Base-by-base conservation (phyloP, 169 alveolate species). In the Plasmodium blacklocki region DNA sequence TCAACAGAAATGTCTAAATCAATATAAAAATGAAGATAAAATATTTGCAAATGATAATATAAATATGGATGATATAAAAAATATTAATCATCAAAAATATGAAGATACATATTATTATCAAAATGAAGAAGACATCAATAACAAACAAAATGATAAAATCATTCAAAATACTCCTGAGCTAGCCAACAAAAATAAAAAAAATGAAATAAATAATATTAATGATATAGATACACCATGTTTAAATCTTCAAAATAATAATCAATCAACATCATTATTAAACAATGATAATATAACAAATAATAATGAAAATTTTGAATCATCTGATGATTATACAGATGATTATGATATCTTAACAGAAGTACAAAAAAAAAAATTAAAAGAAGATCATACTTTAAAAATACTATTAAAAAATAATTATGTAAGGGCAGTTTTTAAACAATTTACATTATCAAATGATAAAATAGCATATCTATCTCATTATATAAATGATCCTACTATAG, bases 381-480 rank as follows among this genome's bases (percentile, higher is more conserved):
- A 83, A 23, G 91, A 83, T 63, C 32, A 68, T 18, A 59, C 73
- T n/a, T 56, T 83, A 47, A 68, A 63, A 18, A 32, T 67, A 39
- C 32, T 83, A 3, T 67, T 83, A 18, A 83, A 83, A 63, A 83
- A 83, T 70, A 71, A 83, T 54, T 83, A 83, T 58, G 91, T 83
- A 19, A 71, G 91, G 19, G 68, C 85, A 45, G 73, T 83, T 54
- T 83, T 83, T 18, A 67, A 71, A 29, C 74, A 83, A 18, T 70
- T 68, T 50, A 43, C 74, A 14, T 43, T 50, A 11, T 52, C 91
- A 18, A 83, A 83, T 26, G 91, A 83, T 11, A 83, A 83, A 70
- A 71, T 83, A 12, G 39, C 56, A 1, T 83, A 83, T 19, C 63
- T 83, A 5, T 83, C 91, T 8, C 76, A 83, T 32, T 83, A 70